phyloP scores from a whole-genome alignment of 345 rosid genomes.

The Microcos paniculata region DNA sequence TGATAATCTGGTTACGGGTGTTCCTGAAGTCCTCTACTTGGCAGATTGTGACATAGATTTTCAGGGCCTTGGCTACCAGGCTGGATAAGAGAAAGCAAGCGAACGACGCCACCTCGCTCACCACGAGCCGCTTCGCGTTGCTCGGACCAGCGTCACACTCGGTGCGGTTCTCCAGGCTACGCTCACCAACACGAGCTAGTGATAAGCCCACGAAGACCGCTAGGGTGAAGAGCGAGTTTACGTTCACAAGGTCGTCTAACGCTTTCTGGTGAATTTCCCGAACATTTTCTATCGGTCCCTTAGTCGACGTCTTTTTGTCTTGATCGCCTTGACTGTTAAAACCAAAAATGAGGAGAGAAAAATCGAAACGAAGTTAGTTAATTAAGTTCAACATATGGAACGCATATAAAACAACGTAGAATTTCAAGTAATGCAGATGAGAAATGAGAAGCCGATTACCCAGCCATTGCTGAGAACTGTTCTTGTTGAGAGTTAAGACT shows the following conservation, averaged over 20 bases:
- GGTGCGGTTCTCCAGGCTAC: constrained; percentile 20
- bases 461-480: neutral
- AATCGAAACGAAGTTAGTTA: neutral
- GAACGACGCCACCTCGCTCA: constrained; percentile 37
- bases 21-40: neutral
- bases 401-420: neutral
- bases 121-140: constrained; percentile 19
- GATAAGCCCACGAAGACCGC: constrained; percentile 44
- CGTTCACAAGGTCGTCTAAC: constrained; percentile 38
- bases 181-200: constrained; percentile 1
- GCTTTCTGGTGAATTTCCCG: constrained; percentile 9
- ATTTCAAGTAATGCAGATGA: neutral
- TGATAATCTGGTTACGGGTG: neutral
- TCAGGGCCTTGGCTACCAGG: constrained; percentile 40
- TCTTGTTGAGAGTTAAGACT: neutral
- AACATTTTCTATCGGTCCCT: neutral
- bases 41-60: constrained; percentile 22
- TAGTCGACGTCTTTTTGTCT: neutral
- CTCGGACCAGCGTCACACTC: constrained; percentile 10
- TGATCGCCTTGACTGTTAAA: neutral
- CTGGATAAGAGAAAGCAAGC: constrained; percentile 37
- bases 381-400: neutral
- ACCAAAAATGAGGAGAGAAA: neutral
- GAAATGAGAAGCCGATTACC: neutral
- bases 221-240: constrained; percentile 38